Evolutionary conservation across 106 monocot species (phyloP), one percentile per base, ranked within the genome.

Genomic region (Cymbidium sinense): DNA sequence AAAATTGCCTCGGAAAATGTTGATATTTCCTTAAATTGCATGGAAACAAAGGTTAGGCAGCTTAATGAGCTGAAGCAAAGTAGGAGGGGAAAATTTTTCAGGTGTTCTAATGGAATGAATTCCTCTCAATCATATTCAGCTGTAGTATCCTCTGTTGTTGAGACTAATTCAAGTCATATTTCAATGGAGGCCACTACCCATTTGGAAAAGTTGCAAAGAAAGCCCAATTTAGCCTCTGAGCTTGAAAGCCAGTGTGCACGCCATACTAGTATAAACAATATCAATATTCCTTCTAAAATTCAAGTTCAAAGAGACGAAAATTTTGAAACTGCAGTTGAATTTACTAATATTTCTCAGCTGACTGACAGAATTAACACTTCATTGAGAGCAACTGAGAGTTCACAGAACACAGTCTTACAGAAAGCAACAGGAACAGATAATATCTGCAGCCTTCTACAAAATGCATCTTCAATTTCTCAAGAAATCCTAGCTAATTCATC

Each of bases 241-340:
- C 83, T 81, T 27, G 52, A 27, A 13, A 73, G 74, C 7, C 74
- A 54, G 61, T 84, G 78, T 55, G 79, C 52, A 28, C 77, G 71
- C 43, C 50, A 72, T 71, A 77, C 34, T 65, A 50, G 37, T 84
- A 83, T 65, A 33, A 50, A 18, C 6, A 82, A 75, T 73, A 51
- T 71, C 15, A 3, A 50, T 43, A 73, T 37, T 5, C 50, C 73
- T 67, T 58, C 79, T 34, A 81, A 81, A 64, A 34, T 73, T 80
- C 52, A 78, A 76, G 37, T 58, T 70, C 61, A 71, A 55, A 78
- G 80, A 20, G 83, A 83, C 29, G 82, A 84, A 76, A 64, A 34
- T 35, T 35, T 30, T 33, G 70, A 69, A 6, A 51, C 29, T 29
- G 50, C 27, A 43, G 43, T 55, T 25, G 25, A 15, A 4, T 35